Base-by-base conservation (phyloP, 1,139 yeast species). In the Yamadazyma triangularis region DNA sequence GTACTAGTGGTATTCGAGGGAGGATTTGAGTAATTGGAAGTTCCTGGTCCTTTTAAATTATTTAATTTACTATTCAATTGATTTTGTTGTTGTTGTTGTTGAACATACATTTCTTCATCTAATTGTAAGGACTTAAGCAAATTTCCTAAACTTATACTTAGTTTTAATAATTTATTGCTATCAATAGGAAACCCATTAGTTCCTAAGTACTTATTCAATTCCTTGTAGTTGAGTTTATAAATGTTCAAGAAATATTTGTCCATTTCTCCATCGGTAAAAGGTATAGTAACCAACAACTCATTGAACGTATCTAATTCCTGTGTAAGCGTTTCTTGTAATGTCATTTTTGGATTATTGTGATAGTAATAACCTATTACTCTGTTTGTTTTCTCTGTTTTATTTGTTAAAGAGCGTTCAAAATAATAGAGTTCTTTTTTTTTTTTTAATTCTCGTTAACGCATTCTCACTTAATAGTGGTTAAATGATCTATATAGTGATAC, bases 61-160 rank as follows among this genome's bases (percentile, higher is more conserved):
- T 25, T 27, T 18, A 35, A 29, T 27, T 27, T 36, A 21, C 31
- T 12, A 4, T 30, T 34, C 20, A 44, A 29, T 27, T 24, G 32
- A 28, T 44, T 29, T 25, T 38, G 41, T 29, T 49, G 58, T 25
- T 47, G 48, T 26, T 52, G 58, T 33, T 48, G 56, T 28, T 49
- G 46, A 13, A 36, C 48, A 30, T 48, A 48, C 31, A 45, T 40
- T 24, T 63, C 68, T 38, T 64, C 65, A 35, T 67, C 73, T 18
- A 49, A 37, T 33, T 61, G 60, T 25, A 59, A 50, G 10, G 68
- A 50, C 37, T 62, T 64, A 25, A 67, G 42, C 30, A 67, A 48
- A 41, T 64, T 66, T 0, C 74, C 74, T 19, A 68, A 51, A 23
- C 71, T 64, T 15, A 68, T 66, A 8, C 70, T 68, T 24, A 68